Evolutionary conservation across 208 protist genomes (phyloP).

Genomic region (Histomonas meleagridis): DNA sequence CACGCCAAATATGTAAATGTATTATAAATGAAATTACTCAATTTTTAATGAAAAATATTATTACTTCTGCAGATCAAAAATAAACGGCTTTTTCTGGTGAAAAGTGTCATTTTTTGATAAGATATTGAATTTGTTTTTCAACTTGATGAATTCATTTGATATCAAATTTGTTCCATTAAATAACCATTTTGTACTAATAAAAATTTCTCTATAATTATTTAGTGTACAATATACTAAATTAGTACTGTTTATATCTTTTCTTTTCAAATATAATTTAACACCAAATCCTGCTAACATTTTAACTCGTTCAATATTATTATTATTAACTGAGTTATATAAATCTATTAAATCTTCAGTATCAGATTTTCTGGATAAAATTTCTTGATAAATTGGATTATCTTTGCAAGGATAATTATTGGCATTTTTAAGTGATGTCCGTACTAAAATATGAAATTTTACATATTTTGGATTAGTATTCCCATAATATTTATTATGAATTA

Average conservation of each 20-base stretch:
- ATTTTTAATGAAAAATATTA: too few species aligned
- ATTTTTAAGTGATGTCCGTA: background rate
- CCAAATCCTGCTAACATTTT: background rate
- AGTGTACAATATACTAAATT: background rate
- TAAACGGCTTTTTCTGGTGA: too few species aligned
- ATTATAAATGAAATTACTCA: too few species aligned
- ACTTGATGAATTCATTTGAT: too few species aligned
- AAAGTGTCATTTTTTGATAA: too few species aligned
- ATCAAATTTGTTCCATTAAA: too few species aligned
- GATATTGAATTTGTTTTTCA: too few species aligned
- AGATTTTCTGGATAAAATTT: background rate
- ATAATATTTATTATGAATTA: background rate
- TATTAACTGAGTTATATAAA: background rate
- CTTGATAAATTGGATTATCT: background rate
- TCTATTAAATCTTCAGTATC: background rate
- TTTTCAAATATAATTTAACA: background rate
- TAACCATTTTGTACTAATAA: too few species aligned
- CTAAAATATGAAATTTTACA: background rate
- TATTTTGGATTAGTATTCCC: background rate
- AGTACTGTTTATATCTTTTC: background rate
- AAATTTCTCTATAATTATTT: background rate
- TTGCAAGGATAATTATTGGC: background rate
- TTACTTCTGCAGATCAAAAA: too few species aligned
- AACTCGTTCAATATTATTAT: background rate
- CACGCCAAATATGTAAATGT: too few species aligned